Percentiles rank a stretch among this genome's conserved stretches.
Evolutionary conservation across 139 green algal genomes (phyloP).

Genomic region (Tetradesmus obliquus): DNA sequence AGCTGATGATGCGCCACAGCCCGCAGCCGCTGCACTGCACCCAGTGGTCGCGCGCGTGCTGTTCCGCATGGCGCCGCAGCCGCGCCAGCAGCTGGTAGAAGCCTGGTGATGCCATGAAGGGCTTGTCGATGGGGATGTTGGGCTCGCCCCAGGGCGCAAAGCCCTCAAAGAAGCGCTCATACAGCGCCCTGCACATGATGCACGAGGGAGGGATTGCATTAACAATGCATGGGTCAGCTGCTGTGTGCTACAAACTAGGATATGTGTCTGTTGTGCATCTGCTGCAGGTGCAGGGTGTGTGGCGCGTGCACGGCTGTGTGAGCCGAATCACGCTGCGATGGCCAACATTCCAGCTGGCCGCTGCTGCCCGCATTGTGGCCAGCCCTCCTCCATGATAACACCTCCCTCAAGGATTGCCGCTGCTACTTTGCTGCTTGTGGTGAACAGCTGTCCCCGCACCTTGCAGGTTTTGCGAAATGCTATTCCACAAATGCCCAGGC

Average conservation of each 20-base stretch:
- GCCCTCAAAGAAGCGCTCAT: conserved; percentile 75
- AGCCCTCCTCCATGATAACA: too few species aligned
- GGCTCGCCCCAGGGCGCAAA: conserved; percentile 79
- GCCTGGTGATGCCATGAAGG: conserved; percentile 10
- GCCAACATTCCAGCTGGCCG: too few species aligned
- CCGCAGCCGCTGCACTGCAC: conserved; percentile 76
- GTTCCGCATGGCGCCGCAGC: conserved; percentile 58
- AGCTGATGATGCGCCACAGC: conserved; percentile 72
- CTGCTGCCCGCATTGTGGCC: too few species aligned
- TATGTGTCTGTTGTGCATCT: too few species aligned
- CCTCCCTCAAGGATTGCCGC: too few species aligned
- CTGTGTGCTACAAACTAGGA: too few species aligned
- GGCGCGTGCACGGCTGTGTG: too few species aligned
- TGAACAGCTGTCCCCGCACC: not conserved
- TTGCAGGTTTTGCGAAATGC: too few species aligned
- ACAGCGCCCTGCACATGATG: conserved; percentile 57
- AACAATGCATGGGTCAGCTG: not conserved
- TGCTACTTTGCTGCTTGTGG: not conserved
- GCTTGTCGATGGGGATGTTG: conserved; percentile 77
- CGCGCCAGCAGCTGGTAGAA: conserved; percentile 71
- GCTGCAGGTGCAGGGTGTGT: too few species aligned
- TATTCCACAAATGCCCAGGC: too few species aligned
- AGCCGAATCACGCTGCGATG: too few species aligned
- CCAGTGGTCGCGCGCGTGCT: conserved; percentile 80
- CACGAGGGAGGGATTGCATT: not conserved